phyloP scores from a whole-genome alignment of 208 protist species.

The Angomonas deanei region DNA sequence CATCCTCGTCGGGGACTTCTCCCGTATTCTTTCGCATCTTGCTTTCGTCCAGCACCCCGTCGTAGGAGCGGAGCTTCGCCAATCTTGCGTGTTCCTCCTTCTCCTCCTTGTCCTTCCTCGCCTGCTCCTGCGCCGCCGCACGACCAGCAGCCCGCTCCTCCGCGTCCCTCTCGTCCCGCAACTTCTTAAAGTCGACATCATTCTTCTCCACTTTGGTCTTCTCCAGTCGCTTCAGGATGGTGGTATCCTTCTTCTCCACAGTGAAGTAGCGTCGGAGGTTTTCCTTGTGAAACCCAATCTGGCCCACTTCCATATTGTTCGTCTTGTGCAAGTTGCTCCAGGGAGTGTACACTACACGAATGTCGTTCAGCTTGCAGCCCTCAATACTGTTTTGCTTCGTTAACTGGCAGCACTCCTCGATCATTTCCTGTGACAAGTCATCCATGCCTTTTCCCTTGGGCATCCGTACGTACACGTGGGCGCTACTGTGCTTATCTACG shows the following conservation, averaged over 20 bases:
- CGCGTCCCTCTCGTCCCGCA: constrained; percentile 75
- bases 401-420: constrained; percentile 96
- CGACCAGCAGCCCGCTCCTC: constrained; percentile 50
- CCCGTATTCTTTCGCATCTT: constrained; percentile 84
- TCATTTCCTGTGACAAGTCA: constrained; percentile 87
- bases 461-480: constrained; percentile 97
- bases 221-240: constrained; percentile 89
- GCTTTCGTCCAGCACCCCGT: constrained; percentile 64
- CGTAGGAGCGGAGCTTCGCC: constrained; percentile 78
- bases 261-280: constrained; percentile 70
- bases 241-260: constrained; percentile 79
- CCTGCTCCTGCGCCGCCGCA: constrained; percentile 30
- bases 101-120: constrained; percentile 56
- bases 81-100: constrained; percentile 69
- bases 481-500: constrained; percentile 95
- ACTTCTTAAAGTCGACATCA: constrained; percentile 72
- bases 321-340: constrained; percentile 97
- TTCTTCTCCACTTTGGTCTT: constrained; percentile 92
- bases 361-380: constrained; percentile 90
- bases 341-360: constrained; percentile 96
- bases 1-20: constrained; percentile 88
- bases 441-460: constrained; percentile 88
- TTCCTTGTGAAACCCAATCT: constrained; percentile 93
- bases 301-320: constrained; percentile 93
- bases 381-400: constrained; percentile 97